Evolutionary conservation across 148 eudicot genomes (phyloP).

Genomic region (Euryodendron excelsum): DNA sequence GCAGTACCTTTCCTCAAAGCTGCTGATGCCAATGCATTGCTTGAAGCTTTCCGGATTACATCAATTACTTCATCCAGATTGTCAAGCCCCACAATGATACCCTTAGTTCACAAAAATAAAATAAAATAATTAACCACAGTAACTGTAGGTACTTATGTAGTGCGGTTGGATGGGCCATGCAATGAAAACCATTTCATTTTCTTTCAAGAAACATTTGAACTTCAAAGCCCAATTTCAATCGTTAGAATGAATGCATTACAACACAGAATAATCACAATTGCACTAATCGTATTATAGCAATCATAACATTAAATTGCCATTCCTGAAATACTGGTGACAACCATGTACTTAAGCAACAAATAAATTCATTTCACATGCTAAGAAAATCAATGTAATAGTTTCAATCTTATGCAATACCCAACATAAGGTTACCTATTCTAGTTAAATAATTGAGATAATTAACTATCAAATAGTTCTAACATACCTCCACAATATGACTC

Average conservation of each 20-base stretch:
- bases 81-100: slow-evolving; percentile 84
- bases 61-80: slow-evolving; percentile 77
- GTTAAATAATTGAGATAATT: not conserved
- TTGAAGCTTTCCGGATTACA: slow-evolving; percentile 74
- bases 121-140: not conserved
- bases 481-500: slow-evolving; percentile 86
- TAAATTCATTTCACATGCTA: not conserved
- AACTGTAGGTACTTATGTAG: not conserved
- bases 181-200: slow-evolving; percentile 6
- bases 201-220: not conserved
- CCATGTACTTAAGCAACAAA: not conserved
- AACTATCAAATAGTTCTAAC: not conserved
- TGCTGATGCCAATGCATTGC: slow-evolving; percentile 63
- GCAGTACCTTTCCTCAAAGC: slow-evolving; percentile 60
- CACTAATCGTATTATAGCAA: not conserved
- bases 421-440: not conserved
- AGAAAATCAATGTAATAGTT: not conserved
- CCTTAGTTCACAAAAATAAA: slow-evolving; percentile 39
- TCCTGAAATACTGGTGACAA: not conserved
- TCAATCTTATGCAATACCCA: not conserved
- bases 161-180: not conserved
- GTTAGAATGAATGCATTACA: not conserved
- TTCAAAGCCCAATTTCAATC: slow-evolving; percentile 9
- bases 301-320: not conserved
- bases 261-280: not conserved